phyloP scores from a whole-genome alignment of 108 stramenopile species.

The Epipyxis sp. region DNA sequence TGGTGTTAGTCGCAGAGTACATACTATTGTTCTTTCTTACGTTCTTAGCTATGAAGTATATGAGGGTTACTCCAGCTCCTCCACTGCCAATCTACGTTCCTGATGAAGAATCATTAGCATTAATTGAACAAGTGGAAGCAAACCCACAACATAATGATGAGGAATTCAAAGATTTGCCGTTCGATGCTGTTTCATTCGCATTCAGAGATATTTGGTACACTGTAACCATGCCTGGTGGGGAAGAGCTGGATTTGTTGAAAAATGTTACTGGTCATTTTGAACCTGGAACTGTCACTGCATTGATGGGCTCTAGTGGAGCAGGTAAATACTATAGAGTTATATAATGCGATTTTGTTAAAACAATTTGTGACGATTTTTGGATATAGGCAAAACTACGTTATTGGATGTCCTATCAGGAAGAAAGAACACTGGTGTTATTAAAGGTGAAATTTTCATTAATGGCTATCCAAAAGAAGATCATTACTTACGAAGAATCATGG shows the following conservation, averaged over 20 bases:
- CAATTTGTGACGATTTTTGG: constrained; percentile 51
- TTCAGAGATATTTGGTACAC: constrained; percentile 50
- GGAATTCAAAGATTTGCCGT: constrained; percentile 12
- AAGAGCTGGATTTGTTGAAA: constrained; percentile 45
- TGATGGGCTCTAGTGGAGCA: constrained; percentile 51
- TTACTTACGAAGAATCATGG: constrained; percentile 27
- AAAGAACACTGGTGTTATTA: constrained; percentile 61
- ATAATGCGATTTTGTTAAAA: constrained; percentile 7
- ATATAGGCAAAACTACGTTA: constrained; percentile 61
- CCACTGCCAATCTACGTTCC: neutral
- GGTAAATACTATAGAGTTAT: too few relatives aligned
- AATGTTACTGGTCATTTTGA: constrained; percentile 43
- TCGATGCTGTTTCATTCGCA: constrained; percentile 51
- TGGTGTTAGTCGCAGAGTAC: constrained; percentile 35
- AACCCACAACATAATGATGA: neutral
- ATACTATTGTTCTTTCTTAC: constrained; percentile 27
- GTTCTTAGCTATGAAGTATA: neutral
- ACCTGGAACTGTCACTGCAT: constrained; percentile 51
- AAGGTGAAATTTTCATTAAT: constrained; percentile 62
- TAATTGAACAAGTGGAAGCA: too few relatives aligned
- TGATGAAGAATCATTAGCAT: constrained; percentile 10
- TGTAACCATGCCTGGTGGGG: constrained; percentile 24
- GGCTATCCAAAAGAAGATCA: constrained; percentile 44
- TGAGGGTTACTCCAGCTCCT: constrained; percentile 1
- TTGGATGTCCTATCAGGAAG: constrained; percentile 68